Percentiles rank a stretch among this genome's conserved stretches.
phyloP scores from a whole-genome alignment of 1,284 basidiomycete species.

The Sanghuangporus baumii region DNA sequence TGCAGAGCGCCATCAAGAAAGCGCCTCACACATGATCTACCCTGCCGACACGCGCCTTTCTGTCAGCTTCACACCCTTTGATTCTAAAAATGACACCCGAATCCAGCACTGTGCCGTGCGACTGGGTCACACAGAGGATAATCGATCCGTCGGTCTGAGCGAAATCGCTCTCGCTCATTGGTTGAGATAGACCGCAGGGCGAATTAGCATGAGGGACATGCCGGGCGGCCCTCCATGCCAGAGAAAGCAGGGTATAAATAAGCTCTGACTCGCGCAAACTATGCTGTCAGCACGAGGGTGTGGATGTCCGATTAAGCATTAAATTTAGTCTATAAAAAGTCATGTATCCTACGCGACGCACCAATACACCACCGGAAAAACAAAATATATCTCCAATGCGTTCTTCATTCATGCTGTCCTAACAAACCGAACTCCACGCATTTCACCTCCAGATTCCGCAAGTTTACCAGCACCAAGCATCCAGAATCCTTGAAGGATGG shows the following conservation, averaged over 20 bases:
- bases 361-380: not conserved
- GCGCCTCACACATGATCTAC: conserved; percentile 6
- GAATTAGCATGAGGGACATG: not conserved
- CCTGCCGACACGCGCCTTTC: conserved; percentile 5
- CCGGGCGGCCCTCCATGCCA: not conserved
- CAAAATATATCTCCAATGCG: too few relatives aligned
- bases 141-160: not conserved
- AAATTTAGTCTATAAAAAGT: not conserved
- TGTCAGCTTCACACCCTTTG: not conserved
- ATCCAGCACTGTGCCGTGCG: not conserved
- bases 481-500: conserved; percentile 75
- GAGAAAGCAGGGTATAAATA: not conserved
- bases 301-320: not conserved
- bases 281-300: not conserved
- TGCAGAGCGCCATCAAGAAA: conserved; percentile 9
- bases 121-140: not conserved
- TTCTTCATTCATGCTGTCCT: not conserved
- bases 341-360: not conserved
- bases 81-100: not conserved
- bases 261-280: not conserved
- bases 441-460: conserved; percentile 24
- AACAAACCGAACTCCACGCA: not conserved
- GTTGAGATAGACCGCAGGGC: not conserved
- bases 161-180: not conserved
- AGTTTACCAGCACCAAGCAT: conserved; percentile 56